Evolutionary conservation across 371 early-diverging fungal genomes (phyloP).

Genomic region (Choanephora cucurbitarum): DNA sequence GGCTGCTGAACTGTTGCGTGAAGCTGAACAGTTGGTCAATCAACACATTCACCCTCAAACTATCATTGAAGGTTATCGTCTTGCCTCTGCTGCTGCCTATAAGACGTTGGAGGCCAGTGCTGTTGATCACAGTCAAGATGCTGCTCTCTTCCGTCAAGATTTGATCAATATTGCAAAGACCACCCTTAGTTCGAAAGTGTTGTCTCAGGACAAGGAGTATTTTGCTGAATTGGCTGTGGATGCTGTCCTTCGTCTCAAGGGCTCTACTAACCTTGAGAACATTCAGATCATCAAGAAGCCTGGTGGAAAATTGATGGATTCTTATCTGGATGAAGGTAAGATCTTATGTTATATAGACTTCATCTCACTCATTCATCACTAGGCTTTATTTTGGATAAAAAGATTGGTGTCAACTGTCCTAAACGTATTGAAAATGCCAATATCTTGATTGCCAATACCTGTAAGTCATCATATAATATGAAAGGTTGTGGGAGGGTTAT

Average conservation of each 20-base stretch:
- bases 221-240: constrained; percentile 98
- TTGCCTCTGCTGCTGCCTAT: constrained; percentile 89
- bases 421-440: constrained; percentile 95
- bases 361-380: too few relatives aligned
- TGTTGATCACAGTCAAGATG: constrained; percentile 73
- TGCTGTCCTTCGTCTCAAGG: constrained; percentile 95
- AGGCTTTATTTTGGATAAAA: constrained; percentile 98
- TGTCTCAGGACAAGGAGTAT: constrained; percentile 96
- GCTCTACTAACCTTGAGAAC: constrained; percentile 95
- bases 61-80: constrained; percentile 96
- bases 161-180: constrained; percentile 98
- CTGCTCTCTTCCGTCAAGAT: constrained; percentile 80
- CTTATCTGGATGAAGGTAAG: constrained; percentile 94
- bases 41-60: constrained; percentile 98
- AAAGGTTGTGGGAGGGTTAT: background rate
- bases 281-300: constrained; percentile 99
- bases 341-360: background rate
- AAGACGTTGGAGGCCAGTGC: constrained; percentile 86
- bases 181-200: constrained; percentile 97
- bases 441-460: constrained; percentile 98
- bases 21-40: constrained; percentile 93
- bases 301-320: constrained; percentile 96
- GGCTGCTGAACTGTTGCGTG: constrained; percentile 95
- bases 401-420: constrained; percentile 97
- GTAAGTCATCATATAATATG: constrained; percentile 46